A percentile compares a stretch with the other conserved stretches of the same genome.
Evolutionary conservation across 257 asterid genomes (phyloP).

Genomic region (Hygrophila difformis): DNA sequence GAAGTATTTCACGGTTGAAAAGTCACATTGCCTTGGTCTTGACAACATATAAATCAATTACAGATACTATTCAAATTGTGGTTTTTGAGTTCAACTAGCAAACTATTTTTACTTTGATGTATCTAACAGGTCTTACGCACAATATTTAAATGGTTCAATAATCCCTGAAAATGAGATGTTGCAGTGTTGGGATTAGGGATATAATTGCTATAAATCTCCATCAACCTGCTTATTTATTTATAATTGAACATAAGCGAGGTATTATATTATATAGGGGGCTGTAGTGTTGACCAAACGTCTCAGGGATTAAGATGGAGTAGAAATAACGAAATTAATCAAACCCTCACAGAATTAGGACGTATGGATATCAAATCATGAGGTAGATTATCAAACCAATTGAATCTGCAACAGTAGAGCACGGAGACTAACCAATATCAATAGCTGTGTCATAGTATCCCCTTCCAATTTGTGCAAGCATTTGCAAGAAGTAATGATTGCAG

Average conservation of each 20-base stretch:
- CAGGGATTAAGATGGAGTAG: background rate
- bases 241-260: no score
- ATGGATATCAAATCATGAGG: slow-evolving; percentile 1
- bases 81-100: background rate
- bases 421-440: slow-evolving; percentile 52
- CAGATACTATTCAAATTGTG: background rate
- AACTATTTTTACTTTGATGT: background rate
- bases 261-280: no score
- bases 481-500: slow-evolving; percentile 86
- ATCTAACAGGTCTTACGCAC: background rate
- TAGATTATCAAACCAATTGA: slow-evolving; percentile 5
- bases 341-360: background rate
- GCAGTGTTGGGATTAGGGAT: no score
- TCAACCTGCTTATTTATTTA: no score
- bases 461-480: slow-evolving; percentile 83
- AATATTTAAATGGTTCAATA: background rate
- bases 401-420: background rate
- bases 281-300: no score
- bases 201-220: no score
- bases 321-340: background rate
- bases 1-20: background rate
- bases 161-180: no score
- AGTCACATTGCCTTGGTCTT: background rate
- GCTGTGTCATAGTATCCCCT: slow-evolving; percentile 79
- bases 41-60: background rate